Conservation (phyloP, 2,329 filamentous ascomycete genomes). For the Harringtonia lauricola region DNA sequence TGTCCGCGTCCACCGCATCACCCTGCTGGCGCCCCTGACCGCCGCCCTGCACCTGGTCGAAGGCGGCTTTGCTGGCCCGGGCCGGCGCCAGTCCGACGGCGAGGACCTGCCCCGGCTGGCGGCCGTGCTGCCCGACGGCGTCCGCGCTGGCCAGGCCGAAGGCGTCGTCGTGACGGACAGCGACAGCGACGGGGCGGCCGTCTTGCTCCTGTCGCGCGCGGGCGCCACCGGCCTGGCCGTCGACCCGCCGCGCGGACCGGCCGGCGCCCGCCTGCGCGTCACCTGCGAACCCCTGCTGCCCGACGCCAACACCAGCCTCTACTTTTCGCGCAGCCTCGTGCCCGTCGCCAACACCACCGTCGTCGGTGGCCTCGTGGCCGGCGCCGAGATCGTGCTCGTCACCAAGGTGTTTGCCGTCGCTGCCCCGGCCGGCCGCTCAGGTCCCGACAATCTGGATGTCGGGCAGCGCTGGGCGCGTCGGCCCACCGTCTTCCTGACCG, state of each 20-base stretch:
- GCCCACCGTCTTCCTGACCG: too few species aligned
- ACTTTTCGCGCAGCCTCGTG: slow-evolving; percentile 15
- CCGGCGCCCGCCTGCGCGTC: background rate
- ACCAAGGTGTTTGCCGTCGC: slow-evolving; percentile 6
- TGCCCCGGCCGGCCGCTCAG: background rate
- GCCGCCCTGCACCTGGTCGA: slow-evolving; percentile 11
- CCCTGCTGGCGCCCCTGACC: background rate
- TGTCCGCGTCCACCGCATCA: slow-evolving; percentile 22
- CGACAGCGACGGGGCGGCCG: background rate
- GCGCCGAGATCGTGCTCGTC: background rate
- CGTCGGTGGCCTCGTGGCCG: background rate
- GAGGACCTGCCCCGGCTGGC: background rate
- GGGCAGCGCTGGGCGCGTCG: background rate
- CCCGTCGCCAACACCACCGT: slow-evolving; percentile 10
- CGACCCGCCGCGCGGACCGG: background rate
- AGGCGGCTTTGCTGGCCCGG: slow-evolving; percentile 16
- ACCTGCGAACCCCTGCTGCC: slow-evolving; percentile 13
- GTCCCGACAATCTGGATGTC: background rate
- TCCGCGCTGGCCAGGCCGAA: background rate
- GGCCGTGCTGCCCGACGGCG: background rate
- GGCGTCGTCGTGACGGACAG: background rate
- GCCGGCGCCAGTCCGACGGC: slow-evolving; percentile 2
- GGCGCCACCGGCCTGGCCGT: slow-evolving; percentile 8
- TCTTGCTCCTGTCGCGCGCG: slow-evolving; percentile 11
- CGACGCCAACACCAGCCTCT: slow-evolving; percentile 21